Evolutionary conservation across 1,139 yeast species (phyloP), one percentile per base, ranked within the genome.

Genomic region (Yamadazyma triangularis): DNA sequence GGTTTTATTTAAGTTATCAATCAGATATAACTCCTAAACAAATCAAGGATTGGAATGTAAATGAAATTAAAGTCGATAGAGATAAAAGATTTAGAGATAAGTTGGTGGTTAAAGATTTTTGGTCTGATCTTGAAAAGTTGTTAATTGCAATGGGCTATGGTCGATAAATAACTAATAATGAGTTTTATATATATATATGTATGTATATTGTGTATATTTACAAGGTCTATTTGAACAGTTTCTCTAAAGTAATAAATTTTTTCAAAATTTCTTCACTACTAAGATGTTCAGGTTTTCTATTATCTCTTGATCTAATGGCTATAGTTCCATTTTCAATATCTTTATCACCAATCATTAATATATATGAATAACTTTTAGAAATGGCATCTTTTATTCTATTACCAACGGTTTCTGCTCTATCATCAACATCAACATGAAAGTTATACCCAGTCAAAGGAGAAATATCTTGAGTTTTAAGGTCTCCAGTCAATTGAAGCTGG

Each of bases 11-110:
- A 45, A 71, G 80, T 29, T 88, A 78, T 56, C 74, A 70, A 35
- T 93, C 89, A 23, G 98, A 91, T 44, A 71, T 79, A 1, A 67
- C 87, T 2, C 97, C 97, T 4, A 69, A 70, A 24, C 77, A 77
- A 36, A 75, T 89, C 25, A 71, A 73, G 39, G 84, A 81, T 35
- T 91, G 98, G 98, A 91, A 91, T 52, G 94, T 91, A 8, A 76
- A 77, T 40, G 77, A 77, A 29, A 73, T 89, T 33, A 74, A 73
- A 30, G 69, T 93, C 9, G 97, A 91, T 50, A 78, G 94, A 47
- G 79, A 75, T 30, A 84, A 79, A 51, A 69, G 98, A 45, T 91
- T 89, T 60, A 79, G 84, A 49, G 98, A 91, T 56, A 75, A 87
- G 39, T 94, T 89, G 68, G 81, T 86, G 15, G 83, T 81, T 20